Evolutionary conservation across 2,329 filamentous ascomycete species (phyloP), one percentile per base, ranked within the genome.

Genomic region (Ceratocystis eucalypticola): DNA sequence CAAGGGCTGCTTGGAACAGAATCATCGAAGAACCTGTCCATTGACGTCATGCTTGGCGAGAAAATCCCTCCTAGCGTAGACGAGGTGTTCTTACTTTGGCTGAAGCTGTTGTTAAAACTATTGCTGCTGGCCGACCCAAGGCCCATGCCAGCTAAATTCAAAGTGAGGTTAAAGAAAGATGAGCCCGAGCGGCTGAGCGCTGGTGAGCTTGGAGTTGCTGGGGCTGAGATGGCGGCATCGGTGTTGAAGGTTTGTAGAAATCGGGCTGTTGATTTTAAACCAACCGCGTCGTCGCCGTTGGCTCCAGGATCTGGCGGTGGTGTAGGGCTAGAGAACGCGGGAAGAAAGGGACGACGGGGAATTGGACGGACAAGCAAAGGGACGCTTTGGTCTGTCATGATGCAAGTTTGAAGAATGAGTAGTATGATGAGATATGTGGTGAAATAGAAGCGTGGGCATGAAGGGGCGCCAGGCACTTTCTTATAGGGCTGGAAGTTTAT

Each of bases 51-150:
- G 0, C 84, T 83, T 5, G 85, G 85, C 10, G 86, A 86, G 78
- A 96, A 99, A 72, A 99, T 99, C 65, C 94, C 93, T 71, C 88
- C 89, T 4, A 99, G 82, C 0, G 94, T 96, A 1, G 91, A 92
- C 8, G 89, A 87, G 12, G 33, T 12, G 37, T 41, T 12, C 8
- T 41, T 41, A 41, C 10, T 41, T 10, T 12, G 37, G 37, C 37
- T 12, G 37, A 12, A 41, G 37, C 37, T 12, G 3, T 41, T 41
- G 8, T 41, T 41, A 12, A 41, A 41, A 41, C 37, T 41, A 41
- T 12, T 41, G 37, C 10, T 64, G 37, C 59, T 46, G 37, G 44
- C 50, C 7, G 30, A 12, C 8, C 28, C 62, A 7, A 65, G 37
- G 20, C 45, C 61, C 68, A 99, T 81, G 74, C 96, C 96, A 72